Conservation (phyloP, 2,329 filamentous ascomycete genomes). For the Elsinoe australis region DNA sequence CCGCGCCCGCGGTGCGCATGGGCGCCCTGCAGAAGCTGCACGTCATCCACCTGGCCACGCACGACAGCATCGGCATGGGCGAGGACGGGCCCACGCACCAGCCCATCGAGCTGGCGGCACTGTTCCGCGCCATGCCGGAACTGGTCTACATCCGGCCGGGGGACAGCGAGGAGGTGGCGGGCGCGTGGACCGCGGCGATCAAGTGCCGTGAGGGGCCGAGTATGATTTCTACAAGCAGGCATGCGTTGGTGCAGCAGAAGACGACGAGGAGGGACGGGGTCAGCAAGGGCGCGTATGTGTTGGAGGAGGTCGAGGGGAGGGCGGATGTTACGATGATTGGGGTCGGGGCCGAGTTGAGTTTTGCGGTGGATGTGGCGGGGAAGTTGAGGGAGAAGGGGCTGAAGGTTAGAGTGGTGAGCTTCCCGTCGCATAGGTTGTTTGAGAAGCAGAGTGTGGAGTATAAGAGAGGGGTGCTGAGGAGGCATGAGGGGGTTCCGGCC, state of each 20-base stretch:
- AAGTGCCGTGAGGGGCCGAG: slow-evolving; percentile 33
- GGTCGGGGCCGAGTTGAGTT: slow-evolving; percentile 44
- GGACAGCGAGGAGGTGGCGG: slow-evolving; percentile 34
- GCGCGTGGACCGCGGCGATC: slow-evolving; percentile 38
- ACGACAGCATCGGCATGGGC: slow-evolving; percentile 33
- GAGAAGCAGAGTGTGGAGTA: slow-evolving; percentile 42
- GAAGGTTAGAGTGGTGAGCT: slow-evolving; percentile 42
- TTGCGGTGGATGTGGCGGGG: slow-evolving; percentile 39
- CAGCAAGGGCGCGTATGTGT: slow-evolving; percentile 37
- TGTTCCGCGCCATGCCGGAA: slow-evolving; percentile 35
- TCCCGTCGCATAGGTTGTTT: slow-evolving; percentile 46
- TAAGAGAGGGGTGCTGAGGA: slow-evolving; percentile 40
- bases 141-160: slow-evolving; percentile 33
- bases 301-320: slow-evolving; percentile 29
- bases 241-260: slow-evolving; percentile 35
- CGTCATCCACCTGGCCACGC: slow-evolving; percentile 34
- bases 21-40: slow-evolving; percentile 33
- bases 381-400: slow-evolving; percentile 32
- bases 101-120: slow-evolving; percentile 31
- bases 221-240: slow-evolving; percentile 41
- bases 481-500: slow-evolving; percentile 37
- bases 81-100: slow-evolving; percentile 35
- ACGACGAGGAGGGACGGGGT: slow-evolving; percentile 34
- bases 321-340: slow-evolving; percentile 43
- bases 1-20: slow-evolving; percentile 33